These are phyloP conservation scores for Rutstroemia sp. DNA, from an alignment of 2,329 filamentous ascomycete genomes.

Conservation along the genomic window DNA sequence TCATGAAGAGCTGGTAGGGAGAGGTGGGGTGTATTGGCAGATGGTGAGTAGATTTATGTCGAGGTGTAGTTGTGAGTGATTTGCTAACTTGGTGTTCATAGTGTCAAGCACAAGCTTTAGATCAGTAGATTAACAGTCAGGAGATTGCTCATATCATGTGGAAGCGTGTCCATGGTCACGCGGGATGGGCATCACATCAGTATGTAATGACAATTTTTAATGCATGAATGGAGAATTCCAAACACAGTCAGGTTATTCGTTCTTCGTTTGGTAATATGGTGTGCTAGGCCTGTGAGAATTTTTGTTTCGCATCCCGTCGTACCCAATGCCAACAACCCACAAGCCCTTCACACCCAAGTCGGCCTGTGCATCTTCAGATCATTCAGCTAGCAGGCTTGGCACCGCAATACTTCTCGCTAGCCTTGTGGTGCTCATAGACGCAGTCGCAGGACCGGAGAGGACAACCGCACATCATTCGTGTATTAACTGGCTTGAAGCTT, in stretches of 20 bases:
- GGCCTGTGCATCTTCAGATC: no score
- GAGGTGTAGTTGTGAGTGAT: neutral
- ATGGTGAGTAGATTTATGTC: slow-evolving; percentile 17
- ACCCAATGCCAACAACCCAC: no score
- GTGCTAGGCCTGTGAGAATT: no score
- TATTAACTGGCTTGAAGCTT: neutral
- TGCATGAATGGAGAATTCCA: no score
- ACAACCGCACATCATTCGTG: neutral
- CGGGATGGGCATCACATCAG: no score
- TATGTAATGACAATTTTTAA: no score
- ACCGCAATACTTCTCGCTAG: neutral
- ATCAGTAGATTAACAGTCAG: neutral
- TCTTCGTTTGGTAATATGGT: no score
- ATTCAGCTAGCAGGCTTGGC: no score
- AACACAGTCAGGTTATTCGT: no score
- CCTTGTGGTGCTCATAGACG: slow-evolving; percentile 2
- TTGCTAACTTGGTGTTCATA: slow-evolving; percentile 5
- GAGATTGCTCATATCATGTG: neutral
- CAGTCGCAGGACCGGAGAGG: neutral
- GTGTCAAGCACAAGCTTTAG: slow-evolving; percentile 16
- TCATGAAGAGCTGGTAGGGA: slow-evolving; percentile 19
- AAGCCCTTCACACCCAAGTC: no score
- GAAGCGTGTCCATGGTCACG: no score
- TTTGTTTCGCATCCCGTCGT: no score
- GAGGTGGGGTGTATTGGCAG: slow-evolving; percentile 25